Conservation (phyloP, 768 basidiomycete species). For the Russula emetica region DNA sequence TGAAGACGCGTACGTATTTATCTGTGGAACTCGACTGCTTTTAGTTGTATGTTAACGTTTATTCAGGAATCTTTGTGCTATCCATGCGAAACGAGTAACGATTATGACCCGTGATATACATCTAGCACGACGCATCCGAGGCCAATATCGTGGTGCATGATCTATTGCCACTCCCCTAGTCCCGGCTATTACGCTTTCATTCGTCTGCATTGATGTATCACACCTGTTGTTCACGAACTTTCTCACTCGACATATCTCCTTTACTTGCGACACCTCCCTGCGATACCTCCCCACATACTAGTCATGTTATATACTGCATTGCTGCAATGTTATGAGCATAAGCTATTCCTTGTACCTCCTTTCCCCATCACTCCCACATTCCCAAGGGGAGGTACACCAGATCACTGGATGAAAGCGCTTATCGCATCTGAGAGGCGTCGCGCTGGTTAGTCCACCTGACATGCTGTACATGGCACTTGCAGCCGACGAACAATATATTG, state of each 20-base stretch:
- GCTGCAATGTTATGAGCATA: conserved; percentile 12
- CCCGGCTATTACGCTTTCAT: neutral
- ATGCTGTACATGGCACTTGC: neutral
- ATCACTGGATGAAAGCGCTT: too few relatives aligned
- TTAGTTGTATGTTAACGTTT: neutral
- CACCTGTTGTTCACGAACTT: conserved; percentile 13
- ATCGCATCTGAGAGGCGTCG: neutral
- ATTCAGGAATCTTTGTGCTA: conserved; percentile 85
- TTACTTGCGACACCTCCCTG: conserved; percentile 24
- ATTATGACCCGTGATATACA: conserved; percentile 98
- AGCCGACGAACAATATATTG: neutral
- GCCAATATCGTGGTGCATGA: conserved; percentile 67
- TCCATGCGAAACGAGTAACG: conserved; percentile 97
- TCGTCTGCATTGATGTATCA: conserved; percentile 13
- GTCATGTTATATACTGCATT: conserved; percentile 16
- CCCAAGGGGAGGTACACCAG: neutral
- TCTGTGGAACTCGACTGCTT: conserved; percentile 4
- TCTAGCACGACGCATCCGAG: conserved; percentile 90
- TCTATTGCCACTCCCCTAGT: conserved; percentile 29
- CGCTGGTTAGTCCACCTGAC: neutral
- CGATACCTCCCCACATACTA: conserved; percentile 20
- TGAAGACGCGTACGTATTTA: conserved; percentile 89
- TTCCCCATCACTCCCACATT: neutral
- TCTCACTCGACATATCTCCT: conserved; percentile 3
- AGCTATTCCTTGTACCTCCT: neutral